Evolutionary conservation across 177 flowering plant species (phyloP).

Genomic region (Vitis hybrid): DNA sequence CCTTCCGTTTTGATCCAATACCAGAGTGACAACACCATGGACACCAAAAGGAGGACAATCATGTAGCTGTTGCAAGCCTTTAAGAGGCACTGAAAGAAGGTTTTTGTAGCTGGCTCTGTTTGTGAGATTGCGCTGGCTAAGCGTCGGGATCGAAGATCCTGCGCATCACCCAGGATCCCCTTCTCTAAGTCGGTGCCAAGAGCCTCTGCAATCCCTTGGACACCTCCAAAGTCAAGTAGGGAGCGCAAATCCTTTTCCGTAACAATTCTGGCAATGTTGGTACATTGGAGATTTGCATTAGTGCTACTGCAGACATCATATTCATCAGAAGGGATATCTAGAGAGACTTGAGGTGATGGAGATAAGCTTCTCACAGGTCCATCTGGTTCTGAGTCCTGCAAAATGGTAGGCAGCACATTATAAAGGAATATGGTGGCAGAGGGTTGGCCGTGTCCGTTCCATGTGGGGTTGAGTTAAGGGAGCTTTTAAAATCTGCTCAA

Average conservation of each 20-base stretch:
- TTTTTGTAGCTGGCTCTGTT: not conserved
- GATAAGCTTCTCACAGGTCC: not conserved
- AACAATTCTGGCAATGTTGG: slow-evolving; percentile 11
- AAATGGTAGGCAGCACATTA: not conserved
- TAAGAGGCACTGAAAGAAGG: not conserved
- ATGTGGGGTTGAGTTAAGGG: too few species aligned
- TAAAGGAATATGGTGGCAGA: not conserved
- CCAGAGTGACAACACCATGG: slow-evolving; percentile 5
- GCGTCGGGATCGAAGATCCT: not conserved
- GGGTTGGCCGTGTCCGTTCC: too few species aligned
- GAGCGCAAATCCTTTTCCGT: slow-evolving; percentile 1
- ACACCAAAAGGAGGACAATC: slow-evolving; percentile 9
- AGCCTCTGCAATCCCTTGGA: slow-evolving; percentile 14
- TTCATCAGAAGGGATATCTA: not conserved
- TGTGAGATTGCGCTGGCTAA: not conserved
- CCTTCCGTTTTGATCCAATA: slow-evolving; percentile 20
- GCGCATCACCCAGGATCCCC: slow-evolving; percentile 6
- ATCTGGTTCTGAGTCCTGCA: not conserved
- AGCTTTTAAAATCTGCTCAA: too few species aligned
- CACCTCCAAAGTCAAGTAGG: slow-evolving; percentile 12
- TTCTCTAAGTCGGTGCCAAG: slow-evolving; percentile 10
- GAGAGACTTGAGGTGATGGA: slow-evolving; percentile 1
- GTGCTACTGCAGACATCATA: slow-evolving; percentile 23
- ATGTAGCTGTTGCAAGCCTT: slow-evolving; percentile 8
- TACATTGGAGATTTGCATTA: not conserved